Evolutionary conservation across 2,329 filamentous ascomycete species (phyloP).

Genomic region (Xylaria sp.): DNA sequence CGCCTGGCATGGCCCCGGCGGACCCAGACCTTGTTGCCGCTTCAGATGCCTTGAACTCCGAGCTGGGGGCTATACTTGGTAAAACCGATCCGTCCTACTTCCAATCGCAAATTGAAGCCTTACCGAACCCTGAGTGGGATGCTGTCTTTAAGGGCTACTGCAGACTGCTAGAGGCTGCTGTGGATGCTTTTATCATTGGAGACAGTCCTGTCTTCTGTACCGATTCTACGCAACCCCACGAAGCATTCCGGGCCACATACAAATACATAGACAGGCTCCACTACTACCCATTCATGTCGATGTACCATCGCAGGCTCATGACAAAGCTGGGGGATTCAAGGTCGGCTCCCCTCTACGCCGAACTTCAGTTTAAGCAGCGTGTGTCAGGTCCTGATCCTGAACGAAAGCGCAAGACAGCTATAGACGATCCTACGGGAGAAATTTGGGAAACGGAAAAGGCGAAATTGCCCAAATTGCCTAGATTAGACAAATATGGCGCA

Average conservation of each 20-base stretch:
- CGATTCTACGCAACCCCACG: not conserved
- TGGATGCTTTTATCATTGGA: constrained; percentile 8
- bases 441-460: not conserved
- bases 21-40: not conserved
- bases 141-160: constrained; percentile 12
- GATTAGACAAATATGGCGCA: too few species aligned
- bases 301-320: not conserved
- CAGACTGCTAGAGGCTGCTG: constrained; percentile 1
- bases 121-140: constrained; percentile 19
- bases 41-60: not conserved
- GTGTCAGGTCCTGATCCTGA: not conserved
- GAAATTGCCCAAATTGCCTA: too few species aligned
- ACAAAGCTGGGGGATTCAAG: constrained; percentile 4
- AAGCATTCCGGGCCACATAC: not conserved
- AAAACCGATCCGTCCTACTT: not conserved
- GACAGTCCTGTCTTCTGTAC: not conserved
- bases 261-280: not conserved
- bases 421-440: not conserved
- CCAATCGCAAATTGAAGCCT: not conserved
- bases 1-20: not conserved
- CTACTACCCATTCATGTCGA: not conserved
- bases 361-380: not conserved
- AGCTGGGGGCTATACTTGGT: not conserved
- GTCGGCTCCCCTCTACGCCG: not conserved
- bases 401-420: constrained; percentile 12